Conservation (phyloP, 352 stramenopile species). For the Globisporangium alternatum region DNA sequence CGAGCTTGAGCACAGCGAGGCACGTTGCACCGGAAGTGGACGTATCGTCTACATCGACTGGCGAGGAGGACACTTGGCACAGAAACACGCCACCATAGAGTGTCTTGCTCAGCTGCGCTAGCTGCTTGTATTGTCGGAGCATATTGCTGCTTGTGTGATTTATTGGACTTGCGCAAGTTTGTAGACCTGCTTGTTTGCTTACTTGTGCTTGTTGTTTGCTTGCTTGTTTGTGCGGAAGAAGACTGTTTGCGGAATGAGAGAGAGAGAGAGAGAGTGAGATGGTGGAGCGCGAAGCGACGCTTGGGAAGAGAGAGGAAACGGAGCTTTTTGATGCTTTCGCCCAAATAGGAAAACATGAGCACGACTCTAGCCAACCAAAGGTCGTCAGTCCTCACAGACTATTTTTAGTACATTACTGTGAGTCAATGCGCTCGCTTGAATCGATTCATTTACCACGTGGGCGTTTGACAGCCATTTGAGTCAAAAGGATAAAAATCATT, state of each 20-base stretch:
- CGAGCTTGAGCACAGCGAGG: constrained; percentile 4
- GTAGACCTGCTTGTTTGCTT: neutral
- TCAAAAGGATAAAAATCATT: no score
- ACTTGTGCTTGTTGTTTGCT: no score
- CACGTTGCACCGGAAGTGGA: neutral
- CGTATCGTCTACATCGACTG: neutral
- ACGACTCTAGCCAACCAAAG: no score
- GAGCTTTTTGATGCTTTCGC: no score
- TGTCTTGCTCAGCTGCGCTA: constrained; percentile 1
- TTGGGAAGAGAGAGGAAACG: neutral
- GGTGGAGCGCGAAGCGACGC: no score
- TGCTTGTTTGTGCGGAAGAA: neutral
- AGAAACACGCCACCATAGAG: constrained; percentile 4
- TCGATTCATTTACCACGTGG: no score
- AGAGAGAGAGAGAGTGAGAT: neutral
- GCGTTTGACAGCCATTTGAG: no score
- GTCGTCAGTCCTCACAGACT: no score
- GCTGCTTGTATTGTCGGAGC: constrained; percentile 3
- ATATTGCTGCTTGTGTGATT: constrained; percentile 3
- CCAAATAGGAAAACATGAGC: no score
- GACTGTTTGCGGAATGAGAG: neutral
- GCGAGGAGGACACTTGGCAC: neutral
- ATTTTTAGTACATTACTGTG: no score
- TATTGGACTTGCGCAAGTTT: neutral
- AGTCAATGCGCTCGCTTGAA: no score